These are phyloP conservation scores for Claviceps sp. DNA, from an alignment of 2,329 filamentous ascomycete genomes.

Conservation along the genomic window DNA sequence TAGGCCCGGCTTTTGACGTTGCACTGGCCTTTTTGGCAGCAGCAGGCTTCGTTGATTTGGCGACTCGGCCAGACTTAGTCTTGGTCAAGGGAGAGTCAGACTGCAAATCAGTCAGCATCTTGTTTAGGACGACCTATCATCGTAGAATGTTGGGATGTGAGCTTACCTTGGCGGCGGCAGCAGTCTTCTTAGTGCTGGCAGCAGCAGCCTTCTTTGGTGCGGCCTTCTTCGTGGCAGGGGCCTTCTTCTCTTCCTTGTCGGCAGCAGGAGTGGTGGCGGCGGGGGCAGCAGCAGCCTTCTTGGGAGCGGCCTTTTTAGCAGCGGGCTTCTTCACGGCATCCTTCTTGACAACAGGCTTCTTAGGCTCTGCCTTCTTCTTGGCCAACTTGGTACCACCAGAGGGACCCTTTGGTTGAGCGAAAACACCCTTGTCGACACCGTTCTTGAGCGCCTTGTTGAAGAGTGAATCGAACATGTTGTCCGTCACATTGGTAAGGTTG, in stretches of 20 bases:
- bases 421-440: conserved; percentile 77
- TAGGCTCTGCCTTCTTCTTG: conserved; percentile 50
- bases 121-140: neutral
- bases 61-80: conserved; percentile 78
- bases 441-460: conserved; percentile 77
- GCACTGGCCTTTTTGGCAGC: conserved; percentile 34
- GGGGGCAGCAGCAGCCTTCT: conserved; percentile 20
- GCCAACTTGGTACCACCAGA: conserved; percentile 88
- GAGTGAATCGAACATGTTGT: conserved; percentile 53
- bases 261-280: conserved; percentile 22
- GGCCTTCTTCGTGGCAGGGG: conserved; percentile 20
- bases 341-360: conserved; percentile 23
- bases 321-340: conserved; percentile 19
- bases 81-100: conserved; percentile 51
- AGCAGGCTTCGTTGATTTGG: conserved; percentile 46
- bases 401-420: conserved; percentile 80
- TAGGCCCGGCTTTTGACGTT: conserved; percentile 30
- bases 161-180: conserved; percentile 11
- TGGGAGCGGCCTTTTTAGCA: conserved; percentile 17
- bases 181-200: neutral
- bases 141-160: neutral
- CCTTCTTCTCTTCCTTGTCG: conserved; percentile 17
- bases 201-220: conserved; percentile 6
- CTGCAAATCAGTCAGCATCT: conserved; percentile 1
- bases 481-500: conserved; percentile 26